A percentile compares a stretch with the other conserved stretches of the same genome.
phyloP scores from a whole-genome alignment of 371 early-diverging fungal species.

The Circinella minor region DNA sequence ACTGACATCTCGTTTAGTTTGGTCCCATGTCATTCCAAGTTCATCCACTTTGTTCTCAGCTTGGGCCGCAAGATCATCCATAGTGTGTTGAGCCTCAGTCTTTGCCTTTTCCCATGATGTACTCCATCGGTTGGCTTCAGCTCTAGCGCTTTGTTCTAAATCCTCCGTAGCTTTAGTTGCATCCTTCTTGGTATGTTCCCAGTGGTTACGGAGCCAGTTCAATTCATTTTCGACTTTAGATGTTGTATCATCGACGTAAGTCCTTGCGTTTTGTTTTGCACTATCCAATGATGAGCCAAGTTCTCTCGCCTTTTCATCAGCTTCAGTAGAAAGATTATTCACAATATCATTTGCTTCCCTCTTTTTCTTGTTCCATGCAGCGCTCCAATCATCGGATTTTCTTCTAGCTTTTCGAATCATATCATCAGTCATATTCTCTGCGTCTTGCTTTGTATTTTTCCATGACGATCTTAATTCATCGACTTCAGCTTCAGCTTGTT shows the following conservation, averaged over 20 bases:
- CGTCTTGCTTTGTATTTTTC: conserved; percentile 12
- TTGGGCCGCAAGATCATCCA: too few species aligned
- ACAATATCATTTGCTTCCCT: conserved; percentile 1
- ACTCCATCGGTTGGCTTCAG: not conserved
- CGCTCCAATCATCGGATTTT: not conserved
- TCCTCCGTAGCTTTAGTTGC: not conserved
- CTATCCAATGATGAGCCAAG: not conserved
- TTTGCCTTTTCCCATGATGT: not conserved
- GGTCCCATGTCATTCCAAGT: conserved; percentile 15
- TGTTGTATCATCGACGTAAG: not conserved
- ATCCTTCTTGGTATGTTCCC: too few species aligned
- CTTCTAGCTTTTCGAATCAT: too few species aligned
- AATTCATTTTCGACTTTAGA: not conserved
- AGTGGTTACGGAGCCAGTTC: conserved; percentile 2
- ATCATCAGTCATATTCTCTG: not conserved
- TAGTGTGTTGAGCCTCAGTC: not conserved
- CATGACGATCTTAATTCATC: not conserved
- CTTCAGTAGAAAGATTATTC: too few species aligned
- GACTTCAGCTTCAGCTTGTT: not conserved
- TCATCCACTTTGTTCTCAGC: not conserved
- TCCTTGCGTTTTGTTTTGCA: conserved; percentile 11
- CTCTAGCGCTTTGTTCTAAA: too few species aligned
- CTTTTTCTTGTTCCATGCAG: not conserved
- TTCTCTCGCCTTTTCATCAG: too few species aligned
- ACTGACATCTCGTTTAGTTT: conserved; percentile 18